Evolutionary conservation across 2,329 filamentous ascomycete species (phyloP).

Genomic region (Pleurostoma richardsiae): DNA sequence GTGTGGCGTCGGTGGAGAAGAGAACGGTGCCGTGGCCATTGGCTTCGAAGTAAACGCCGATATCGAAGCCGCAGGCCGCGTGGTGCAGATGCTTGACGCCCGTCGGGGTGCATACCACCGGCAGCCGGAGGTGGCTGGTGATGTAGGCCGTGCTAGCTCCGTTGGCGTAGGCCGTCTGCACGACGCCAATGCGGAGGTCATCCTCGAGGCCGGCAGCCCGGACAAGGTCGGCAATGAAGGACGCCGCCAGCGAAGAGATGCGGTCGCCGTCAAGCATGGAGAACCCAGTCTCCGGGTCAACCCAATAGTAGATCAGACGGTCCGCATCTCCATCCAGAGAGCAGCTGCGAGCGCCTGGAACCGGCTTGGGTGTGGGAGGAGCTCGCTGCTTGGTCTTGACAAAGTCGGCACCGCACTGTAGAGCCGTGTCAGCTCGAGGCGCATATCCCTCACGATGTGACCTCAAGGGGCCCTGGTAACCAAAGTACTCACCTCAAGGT

Average conservation of each 20-base stretch:
- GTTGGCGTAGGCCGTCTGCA: constrained; percentile 98
- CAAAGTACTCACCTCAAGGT: constrained; percentile 64
- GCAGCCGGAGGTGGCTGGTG: constrained; percentile 78
- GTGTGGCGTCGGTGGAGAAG: constrained; percentile 80
- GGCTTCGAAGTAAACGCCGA: constrained; percentile 97
- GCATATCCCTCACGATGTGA: no score
- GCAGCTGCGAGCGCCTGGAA: constrained; percentile 72
- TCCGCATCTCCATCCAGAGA: constrained; percentile 95
- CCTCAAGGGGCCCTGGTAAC: background rate
- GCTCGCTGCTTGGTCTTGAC: constrained; percentile 96
- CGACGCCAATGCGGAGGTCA: constrained; percentile 84
- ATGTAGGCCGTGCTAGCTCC: constrained; percentile 92
- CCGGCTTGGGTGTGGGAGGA: constrained; percentile 75
- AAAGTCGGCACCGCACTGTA: constrained; percentile 85
- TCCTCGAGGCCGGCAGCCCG: constrained; percentile 72
- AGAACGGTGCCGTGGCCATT: constrained; percentile 97
- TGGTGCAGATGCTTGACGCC: constrained; percentile 98
- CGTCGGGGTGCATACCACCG: constrained; percentile 88
- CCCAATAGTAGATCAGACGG: constrained; percentile 91
- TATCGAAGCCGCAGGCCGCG: constrained; percentile 89
- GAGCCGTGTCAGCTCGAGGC: constrained; percentile 9
- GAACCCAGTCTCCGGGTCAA: constrained; percentile 77
- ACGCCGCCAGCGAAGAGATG: constrained; percentile 89
- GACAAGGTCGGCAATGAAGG: constrained; percentile 87
- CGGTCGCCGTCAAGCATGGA: constrained; percentile 93